Percentiles rank a stretch among this genome's conserved stretches.
phyloP scores from a whole-genome alignment of 148 eudicot species.

The Rhododendron simsii region DNA sequence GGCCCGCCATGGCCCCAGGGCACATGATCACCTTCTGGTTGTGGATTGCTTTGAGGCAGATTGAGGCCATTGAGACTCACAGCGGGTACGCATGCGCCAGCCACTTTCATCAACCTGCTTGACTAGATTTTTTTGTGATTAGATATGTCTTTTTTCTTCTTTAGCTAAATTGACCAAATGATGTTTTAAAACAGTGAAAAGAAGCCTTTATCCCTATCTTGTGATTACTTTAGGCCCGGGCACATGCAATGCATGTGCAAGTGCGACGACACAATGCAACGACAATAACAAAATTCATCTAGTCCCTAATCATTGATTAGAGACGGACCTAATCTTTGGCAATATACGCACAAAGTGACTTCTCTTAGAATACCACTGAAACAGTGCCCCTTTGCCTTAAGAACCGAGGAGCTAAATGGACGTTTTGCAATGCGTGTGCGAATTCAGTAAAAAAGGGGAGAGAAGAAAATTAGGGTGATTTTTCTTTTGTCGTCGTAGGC shows the following conservation, averaged over 20 bases:
- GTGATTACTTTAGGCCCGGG: not conserved
- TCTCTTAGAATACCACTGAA: too few species aligned
- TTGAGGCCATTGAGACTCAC: slow-evolving; percentile 96
- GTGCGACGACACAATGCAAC: not conserved
- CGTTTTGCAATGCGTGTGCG: not conserved
- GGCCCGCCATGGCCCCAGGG: slow-evolving; percentile 85
- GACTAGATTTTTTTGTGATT: slow-evolving; percentile 5
- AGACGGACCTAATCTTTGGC: too few species aligned
- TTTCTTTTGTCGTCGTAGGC: not conserved
- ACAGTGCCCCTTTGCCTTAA: too few species aligned
- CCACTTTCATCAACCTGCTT: slow-evolving; percentile 8
- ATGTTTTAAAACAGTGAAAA: slow-evolving; percentile 12
- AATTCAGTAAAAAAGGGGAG: not conserved
- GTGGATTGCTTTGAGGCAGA: slow-evolving; percentile 92
- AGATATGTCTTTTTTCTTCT: slow-evolving; percentile 12
- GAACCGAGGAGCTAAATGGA: not conserved
- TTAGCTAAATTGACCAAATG: slow-evolving; percentile 34
- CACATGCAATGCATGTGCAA: not conserved
- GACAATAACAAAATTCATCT: not conserved
- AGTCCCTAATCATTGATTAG: too few species aligned
- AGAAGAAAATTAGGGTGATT: not conserved
- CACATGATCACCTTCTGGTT: slow-evolving; percentile 93
- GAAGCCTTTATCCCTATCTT: not conserved
- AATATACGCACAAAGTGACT: not conserved
- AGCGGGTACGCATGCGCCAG: slow-evolving; percentile 76